A percentile compares a stretch with the other conserved stretches of the same genome.
These are phyloP conservation scores for Teratosphaeria nubilosa DNA, from an alignment of 2,329 filamentous ascomycete species.

Conservation along the genomic window DNA sequence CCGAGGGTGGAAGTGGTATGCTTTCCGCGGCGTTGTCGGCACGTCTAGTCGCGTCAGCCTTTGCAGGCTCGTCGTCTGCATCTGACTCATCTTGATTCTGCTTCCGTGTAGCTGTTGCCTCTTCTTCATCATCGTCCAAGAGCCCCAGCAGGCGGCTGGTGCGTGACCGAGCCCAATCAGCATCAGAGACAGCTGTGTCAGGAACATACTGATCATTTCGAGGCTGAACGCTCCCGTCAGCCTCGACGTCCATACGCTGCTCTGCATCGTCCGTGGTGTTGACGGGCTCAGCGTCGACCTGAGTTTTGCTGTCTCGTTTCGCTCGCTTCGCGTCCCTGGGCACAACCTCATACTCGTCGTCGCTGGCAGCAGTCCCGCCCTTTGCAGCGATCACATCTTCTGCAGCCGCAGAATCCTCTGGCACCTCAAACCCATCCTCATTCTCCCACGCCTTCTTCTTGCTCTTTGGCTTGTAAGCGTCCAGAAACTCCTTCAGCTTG, in stretches of 20 bases:
- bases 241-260: not conserved
- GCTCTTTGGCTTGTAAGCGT: constrained; percentile 61
- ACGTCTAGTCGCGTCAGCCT: constrained; percentile 3
- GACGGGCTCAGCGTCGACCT: not conserved
- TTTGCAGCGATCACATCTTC: not conserved
- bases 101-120: constrained; percentile 7
- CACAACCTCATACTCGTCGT: constrained; percentile 58
- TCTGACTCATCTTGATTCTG: constrained; percentile 4
- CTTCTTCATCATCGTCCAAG: constrained; percentile 59
- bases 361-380: constrained; percentile 35
- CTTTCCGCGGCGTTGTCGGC: constrained; percentile 16
- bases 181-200: constrained; percentile 53
- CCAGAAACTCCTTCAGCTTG: constrained; percentile 77
- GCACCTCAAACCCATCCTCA: constrained; percentile 28
- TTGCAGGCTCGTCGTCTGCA: constrained; percentile 2
- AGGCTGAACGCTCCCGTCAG: not conserved
- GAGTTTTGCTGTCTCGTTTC: constrained; percentile 4
- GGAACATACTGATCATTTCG: constrained; percentile 1
- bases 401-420: constrained; percentile 1
- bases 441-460: constrained; percentile 42
- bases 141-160: constrained; percentile 81
- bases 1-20: constrained; percentile 18
- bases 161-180: constrained; percentile 83
- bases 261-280: not conserved
- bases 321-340: constrained; percentile 35